These are phyloP conservation scores for Hevea brasiliensis DNA, from an alignment of 345 rosid species.

Conservation along the genomic window DNA sequence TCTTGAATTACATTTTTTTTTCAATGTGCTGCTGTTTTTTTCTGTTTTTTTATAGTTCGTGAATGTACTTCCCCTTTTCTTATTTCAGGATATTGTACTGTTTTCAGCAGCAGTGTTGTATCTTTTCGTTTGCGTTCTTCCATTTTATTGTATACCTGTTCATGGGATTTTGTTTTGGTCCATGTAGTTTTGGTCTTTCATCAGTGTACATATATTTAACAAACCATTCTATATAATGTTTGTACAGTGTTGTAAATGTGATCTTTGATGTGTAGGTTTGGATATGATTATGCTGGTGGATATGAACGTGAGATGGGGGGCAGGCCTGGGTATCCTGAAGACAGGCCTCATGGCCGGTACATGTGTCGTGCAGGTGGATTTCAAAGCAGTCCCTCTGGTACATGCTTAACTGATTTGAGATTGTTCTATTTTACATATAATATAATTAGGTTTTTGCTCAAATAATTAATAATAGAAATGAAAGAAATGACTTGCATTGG, in stretches of 20 bases:
- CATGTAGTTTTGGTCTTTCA: not conserved
- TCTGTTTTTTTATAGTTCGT: not conserved
- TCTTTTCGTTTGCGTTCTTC: not conserved
- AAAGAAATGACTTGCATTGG: slow-evolving; percentile 4
- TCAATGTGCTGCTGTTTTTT: not conserved
- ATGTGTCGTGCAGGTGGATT: slow-evolving; percentile 66
- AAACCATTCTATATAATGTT: too few species aligned
- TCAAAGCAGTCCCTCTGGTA: slow-evolving; percentile 50
- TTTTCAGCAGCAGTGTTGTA: not conserved
- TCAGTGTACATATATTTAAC: too few species aligned
- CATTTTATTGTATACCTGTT: not conserved
- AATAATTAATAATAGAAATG: not conserved
- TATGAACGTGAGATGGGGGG: slow-evolving; percentile 88
- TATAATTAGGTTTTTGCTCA: not conserved
- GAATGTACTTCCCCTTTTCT: not conserved
- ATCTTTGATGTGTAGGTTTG: slow-evolving; percentile 51
- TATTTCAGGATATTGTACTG: not conserved
- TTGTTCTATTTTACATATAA: not conserved
- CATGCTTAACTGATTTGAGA: not conserved
- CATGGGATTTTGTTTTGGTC: not conserved
- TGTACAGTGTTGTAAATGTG: not conserved
- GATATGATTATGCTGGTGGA: slow-evolving; percentile 75
- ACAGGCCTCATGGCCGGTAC: slow-evolving; percentile 70
- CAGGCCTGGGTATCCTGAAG: slow-evolving; percentile 70
- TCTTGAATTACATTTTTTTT: not conserved